phyloP scores from a whole-genome alignment of 805 yeast species.

The Candida germanica region DNA sequence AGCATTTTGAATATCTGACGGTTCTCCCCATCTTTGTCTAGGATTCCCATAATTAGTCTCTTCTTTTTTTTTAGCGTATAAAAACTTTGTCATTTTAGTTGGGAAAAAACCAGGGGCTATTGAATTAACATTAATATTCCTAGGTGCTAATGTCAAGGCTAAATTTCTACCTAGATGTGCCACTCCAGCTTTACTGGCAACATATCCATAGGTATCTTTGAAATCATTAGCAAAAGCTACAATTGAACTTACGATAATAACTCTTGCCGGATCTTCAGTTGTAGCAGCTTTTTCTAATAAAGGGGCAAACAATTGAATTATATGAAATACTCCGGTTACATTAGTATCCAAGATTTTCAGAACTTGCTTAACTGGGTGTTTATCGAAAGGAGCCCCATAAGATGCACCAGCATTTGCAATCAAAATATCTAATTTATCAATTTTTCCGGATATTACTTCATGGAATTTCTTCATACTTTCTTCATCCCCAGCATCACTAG shows the following conservation, averaged over 20 bases:
- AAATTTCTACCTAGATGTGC: slow-evolving; percentile 56
- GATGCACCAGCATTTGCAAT: slow-evolving; percentile 73
- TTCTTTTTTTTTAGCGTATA: slow-evolving; percentile 44
- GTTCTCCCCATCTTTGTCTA: slow-evolving; percentile 51
- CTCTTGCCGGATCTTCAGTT: slow-evolving; percentile 51
- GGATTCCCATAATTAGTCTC: slow-evolving; percentile 47
- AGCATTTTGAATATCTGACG: slow-evolving; percentile 51
- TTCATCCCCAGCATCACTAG: slow-evolving; percentile 49
- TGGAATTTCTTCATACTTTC: slow-evolving; percentile 44
- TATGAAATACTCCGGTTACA: slow-evolving; percentile 57
- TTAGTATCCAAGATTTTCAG: slow-evolving; percentile 58
- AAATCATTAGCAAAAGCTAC: slow-evolving; percentile 47
- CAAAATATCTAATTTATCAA: slow-evolving; percentile 50
- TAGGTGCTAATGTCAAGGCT: slow-evolving; percentile 58
- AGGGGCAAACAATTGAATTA: slow-evolving; percentile 55
- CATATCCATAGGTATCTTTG: slow-evolving; percentile 61
- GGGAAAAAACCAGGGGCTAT: slow-evolving; percentile 72
- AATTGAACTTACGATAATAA: slow-evolving; percentile 58
- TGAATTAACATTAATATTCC: slow-evolving; percentile 58
- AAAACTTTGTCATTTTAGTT: slow-evolving; percentile 61
- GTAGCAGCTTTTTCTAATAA: slow-evolving; percentile 47
- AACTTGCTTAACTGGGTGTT: slow-evolving; percentile 54
- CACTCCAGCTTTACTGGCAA: slow-evolving; percentile 66
- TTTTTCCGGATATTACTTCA: slow-evolving; percentile 30
- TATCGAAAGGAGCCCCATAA: slow-evolving; percentile 59